These are phyloP conservation scores for Podaxis sp. DNA, from an alignment of 768 basidiomycete species.

Conservation along the genomic window DNA sequence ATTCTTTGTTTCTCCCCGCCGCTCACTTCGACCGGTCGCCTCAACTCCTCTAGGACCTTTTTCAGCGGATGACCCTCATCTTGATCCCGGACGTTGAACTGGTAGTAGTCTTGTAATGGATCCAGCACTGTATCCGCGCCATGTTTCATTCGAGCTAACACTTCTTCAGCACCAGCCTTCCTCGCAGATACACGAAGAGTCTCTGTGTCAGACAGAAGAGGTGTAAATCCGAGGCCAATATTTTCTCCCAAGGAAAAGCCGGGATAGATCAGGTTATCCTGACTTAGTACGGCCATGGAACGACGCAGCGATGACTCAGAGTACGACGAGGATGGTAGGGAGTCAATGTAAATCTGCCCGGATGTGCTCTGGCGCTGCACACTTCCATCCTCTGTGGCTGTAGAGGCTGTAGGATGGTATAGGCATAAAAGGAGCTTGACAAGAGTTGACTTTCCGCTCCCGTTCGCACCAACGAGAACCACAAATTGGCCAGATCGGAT, in stretches of 20 bases:
- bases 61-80: constrained; percentile 29
- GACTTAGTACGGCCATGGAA: constrained; percentile 49
- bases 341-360: constrained; percentile 47
- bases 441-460: constrained; percentile 38
- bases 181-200: constrained; percentile 34
- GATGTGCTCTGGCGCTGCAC: constrained; percentile 18
- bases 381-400: no score
- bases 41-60: constrained; percentile 24
- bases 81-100: constrained; percentile 28
- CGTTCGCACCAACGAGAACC: constrained; percentile 42
- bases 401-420: constrained; percentile 26
- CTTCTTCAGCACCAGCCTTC: constrained; percentile 39
- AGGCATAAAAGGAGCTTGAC: constrained; percentile 37
- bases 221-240: constrained; percentile 33
- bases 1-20: constrained; percentile 51
- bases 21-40: constrained; percentile 32
- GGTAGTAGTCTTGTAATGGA: constrained; percentile 25
- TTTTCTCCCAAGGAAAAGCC: constrained; percentile 40
- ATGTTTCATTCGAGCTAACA: constrained; percentile 37
- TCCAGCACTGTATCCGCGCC: constrained; percentile 43
- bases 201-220: constrained; percentile 17
- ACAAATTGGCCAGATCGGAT: constrained; percentile 36
- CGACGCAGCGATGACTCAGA: constrained; percentile 38
- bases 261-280: constrained; percentile 50
- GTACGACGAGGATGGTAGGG: constrained; percentile 36